Evolutionary conservation across 225 moss, liverwort and hornwort species (phyloP).

Genomic region (Climacium dendroides): DNA sequence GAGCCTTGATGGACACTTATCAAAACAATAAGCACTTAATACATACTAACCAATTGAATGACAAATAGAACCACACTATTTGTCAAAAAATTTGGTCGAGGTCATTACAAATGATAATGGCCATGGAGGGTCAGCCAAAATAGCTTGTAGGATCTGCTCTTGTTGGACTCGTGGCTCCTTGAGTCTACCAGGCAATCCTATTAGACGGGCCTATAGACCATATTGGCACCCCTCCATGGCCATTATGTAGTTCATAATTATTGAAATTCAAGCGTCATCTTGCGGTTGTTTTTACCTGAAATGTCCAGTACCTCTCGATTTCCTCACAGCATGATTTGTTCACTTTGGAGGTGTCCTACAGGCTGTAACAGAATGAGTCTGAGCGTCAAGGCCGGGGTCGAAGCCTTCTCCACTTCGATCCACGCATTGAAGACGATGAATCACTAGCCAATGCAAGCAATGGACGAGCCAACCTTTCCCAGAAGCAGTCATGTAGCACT

Average conservation of each 20-base stretch:
- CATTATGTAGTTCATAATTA: background rate
- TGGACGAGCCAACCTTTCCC: background rate
- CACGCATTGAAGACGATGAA: background rate
- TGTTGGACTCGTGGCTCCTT: no score
- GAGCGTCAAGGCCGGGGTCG: background rate
- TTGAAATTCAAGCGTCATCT: background rate
- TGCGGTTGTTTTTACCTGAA: background rate
- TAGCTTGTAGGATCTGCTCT: no score
- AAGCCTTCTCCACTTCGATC: background rate
- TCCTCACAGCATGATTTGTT: background rate
- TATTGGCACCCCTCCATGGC: no score
- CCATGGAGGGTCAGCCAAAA: no score
- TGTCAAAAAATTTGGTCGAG: no score
- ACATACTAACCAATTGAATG: no score
- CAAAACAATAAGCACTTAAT: no score
- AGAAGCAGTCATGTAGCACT: background rate
- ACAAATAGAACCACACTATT: no score
- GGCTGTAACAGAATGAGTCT: background rate
- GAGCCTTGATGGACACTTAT: no score
- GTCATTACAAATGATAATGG: no score
- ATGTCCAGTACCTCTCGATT: background rate
- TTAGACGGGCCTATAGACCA: no score
- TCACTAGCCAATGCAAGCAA: background rate
- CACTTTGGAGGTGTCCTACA: background rate
- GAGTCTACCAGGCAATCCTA: no score